phyloP scores from a whole-genome alignment of 129 eudicot species.

The Flaveria ramosissima region DNA sequence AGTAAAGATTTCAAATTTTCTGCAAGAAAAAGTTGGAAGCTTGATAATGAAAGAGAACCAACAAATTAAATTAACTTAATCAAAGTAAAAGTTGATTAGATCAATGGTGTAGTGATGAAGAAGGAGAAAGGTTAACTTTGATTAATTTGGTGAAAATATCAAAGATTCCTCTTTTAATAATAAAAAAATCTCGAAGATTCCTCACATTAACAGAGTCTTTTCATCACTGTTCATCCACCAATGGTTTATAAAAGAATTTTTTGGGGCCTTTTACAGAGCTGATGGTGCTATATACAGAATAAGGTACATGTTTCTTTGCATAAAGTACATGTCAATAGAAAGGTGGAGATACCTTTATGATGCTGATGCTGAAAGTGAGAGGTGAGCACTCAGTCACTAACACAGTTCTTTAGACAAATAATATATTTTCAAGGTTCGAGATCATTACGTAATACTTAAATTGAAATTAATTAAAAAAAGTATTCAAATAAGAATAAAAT shows the following conservation, averaged over 20 bases:
- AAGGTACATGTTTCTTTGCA: constrained; percentile 9
- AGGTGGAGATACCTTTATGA: constrained; percentile 33
- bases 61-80: constrained; percentile 7
- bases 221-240: constrained; percentile 32
- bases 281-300: not conserved
- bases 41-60: constrained; percentile 38
- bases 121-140: constrained; percentile 34
- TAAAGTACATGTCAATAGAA: constrained; percentile 19
- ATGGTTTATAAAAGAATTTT: not conserved
- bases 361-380: constrained; percentile 41
- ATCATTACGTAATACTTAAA: not conserved
- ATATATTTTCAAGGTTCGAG: not conserved
- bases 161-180: constrained; percentile 35
- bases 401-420: not conserved
- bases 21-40: constrained; percentile 36
- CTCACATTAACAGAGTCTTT: constrained; percentile 30
- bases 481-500: too few relatives aligned
- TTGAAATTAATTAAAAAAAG: not conserved
- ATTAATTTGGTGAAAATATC: constrained; percentile 29
- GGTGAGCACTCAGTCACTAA: constrained; percentile 28
- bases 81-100: constrained; percentile 22
- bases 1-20: constrained; percentile 31
- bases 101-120: constrained; percentile 38
- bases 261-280: constrained; percentile 11
- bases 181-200: constrained; percentile 38